These are phyloP conservation scores for barley (Hordeum vulgare) DNA, from an alignment of 176 grass and related monocot genomes.

Conservation along the genomic window DNA sequence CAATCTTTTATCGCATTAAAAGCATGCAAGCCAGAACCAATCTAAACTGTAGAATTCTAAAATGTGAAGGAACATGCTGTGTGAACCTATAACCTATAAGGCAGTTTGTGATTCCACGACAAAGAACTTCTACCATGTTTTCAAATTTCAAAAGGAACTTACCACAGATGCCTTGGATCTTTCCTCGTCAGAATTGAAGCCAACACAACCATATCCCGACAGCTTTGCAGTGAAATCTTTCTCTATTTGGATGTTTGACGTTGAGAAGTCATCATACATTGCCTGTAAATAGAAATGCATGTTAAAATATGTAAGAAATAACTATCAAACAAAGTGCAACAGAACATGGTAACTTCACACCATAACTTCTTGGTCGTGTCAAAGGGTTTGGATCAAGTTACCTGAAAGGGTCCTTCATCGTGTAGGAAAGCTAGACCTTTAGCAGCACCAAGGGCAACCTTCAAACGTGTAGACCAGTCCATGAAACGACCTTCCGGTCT, in stretches of 20 bases:
- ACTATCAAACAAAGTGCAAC: background rate
- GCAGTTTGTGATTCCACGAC: background rate
- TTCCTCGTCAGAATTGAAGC: constrained; percentile 46
- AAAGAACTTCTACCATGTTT: background rate
- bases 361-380: background rate
- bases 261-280: constrained; percentile 90
- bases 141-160: constrained; percentile 14
- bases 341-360: constrained; percentile 4
- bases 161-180: constrained; percentile 55
- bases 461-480: constrained; percentile 88
- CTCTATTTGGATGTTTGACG: constrained; percentile 87
- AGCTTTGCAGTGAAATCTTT: constrained; percentile 96
- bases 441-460: constrained; percentile 79
- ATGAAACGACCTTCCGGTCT: constrained; percentile 75
- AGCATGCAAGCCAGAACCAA: background rate
- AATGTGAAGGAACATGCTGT: background rate
- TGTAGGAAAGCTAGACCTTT: constrained; percentile 89
- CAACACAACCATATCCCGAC: constrained; percentile 79
- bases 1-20: background rate
- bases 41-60: background rate
- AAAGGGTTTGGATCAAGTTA: background rate
- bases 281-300: constrained; percentile 43
- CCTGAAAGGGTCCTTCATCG: constrained; percentile 99
- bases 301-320: background rate
- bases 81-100: background rate